Evolutionary conservation across 2,329 filamentous ascomycete species (phyloP).

Genomic region (Monosporascus sp.): DNA sequence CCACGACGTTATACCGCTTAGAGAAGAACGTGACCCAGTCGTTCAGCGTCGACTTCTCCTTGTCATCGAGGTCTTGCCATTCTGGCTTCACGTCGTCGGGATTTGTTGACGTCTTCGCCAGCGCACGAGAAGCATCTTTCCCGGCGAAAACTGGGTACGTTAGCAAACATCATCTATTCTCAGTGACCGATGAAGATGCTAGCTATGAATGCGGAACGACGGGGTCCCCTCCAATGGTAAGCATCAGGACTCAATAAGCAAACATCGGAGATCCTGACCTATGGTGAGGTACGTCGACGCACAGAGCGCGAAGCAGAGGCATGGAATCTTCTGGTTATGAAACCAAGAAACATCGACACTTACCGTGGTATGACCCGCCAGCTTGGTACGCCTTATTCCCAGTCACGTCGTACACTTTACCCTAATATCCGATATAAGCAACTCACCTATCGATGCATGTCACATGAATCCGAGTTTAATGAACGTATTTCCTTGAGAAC

Average conservation of each 20-base stretch:
- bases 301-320: background rate
- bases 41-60: conserved; percentile 76
- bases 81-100: conserved; percentile 75
- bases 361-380: conserved; percentile 81
- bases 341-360: conserved; percentile 19
- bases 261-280: background rate
- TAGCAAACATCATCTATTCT: conserved; percentile 9
- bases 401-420: conserved; percentile 89
- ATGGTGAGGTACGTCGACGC: background rate
- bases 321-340: background rate
- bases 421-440: conserved; percentile 43
- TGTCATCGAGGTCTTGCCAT: conserved; percentile 77
- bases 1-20: conserved; percentile 91
- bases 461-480: background rate
- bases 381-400: conserved; percentile 82
- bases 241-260: background rate
- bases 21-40: conserved; percentile 97
- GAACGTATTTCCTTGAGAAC: conserved; percentile 38
- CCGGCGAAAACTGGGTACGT: conserved; percentile 75
- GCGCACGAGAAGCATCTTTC: conserved; percentile 89
- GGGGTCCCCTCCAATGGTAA: too few species aligned
- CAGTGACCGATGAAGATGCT: background rate
- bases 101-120: conserved; percentile 83
- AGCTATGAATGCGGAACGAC: background rate
- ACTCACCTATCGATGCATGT: conserved; percentile 46